Base-by-base conservation (phyloP, 1,284 basidiomycete species). In the Coniferiporia sulphurascens region DNA sequence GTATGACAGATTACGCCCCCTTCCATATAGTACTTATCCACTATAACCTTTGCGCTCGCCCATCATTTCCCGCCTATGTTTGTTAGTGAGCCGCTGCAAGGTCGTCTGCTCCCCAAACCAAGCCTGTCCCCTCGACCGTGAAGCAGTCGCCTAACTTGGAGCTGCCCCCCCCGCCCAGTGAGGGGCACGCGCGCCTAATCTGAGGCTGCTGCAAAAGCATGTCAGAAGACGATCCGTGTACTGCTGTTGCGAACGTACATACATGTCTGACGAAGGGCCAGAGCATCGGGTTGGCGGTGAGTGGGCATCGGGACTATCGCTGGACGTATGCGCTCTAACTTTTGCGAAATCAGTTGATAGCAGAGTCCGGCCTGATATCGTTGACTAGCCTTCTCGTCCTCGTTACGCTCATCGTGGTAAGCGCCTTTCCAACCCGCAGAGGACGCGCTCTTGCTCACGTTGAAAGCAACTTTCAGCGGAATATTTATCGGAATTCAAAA, bases 331-430 rank as follows among this genome's bases (percentile, higher is more conserved):
- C 38, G 3, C 38, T 7, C 51, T 51, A 7, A 50, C 32, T 27
- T 27, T 41, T 13, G 17, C 48, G 8, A 13, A 8, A 3, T 2
- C 35, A 60, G 59, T n/a, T 60, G 41, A 51, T n/a, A 35, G 59
- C 54, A 27, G 59, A 60, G 54, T 41, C 59, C 9, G 59, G 59
- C 10, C 27, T 56, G 52, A 36, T 60, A n/a, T 60, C 59, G 38
- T 19, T 56, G 12, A 21, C 35, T 10, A 35, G 38, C 17, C 15
- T 60, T 36, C 34, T 49, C 41, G 21, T 56, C 12, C 54, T 60
- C 27, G 9, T 56, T 22, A 32, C 50, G 6, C 48, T 60, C 17
- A 51, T 60, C n/a, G 36, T 60, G 8, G 59, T 60, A 19, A 43
- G 59, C 50, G 6, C 19, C 7, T 41, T 46, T 59, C 46, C 46